Conservation (phyloP, 2,329 filamentous ascomycete genomes). For the Stachybotrys chartarum region DNA sequence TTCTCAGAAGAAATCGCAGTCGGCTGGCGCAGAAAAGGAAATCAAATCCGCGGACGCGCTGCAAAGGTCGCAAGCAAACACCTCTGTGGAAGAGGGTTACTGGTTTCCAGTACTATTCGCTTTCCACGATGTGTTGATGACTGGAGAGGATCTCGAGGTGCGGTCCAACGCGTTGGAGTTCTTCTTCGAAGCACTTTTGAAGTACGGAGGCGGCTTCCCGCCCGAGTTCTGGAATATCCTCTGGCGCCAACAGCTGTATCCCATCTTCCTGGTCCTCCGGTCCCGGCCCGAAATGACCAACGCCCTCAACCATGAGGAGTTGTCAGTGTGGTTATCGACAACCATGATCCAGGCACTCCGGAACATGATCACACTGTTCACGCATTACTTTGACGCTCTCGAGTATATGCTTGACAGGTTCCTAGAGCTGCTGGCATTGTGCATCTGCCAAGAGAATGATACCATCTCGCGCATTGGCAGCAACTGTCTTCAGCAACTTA, state of each 20-base stretch:
- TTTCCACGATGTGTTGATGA: slow-evolving; percentile 99
- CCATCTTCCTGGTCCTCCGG: slow-evolving; percentile 96
- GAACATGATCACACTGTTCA: slow-evolving; percentile 98
- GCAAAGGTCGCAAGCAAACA: slow-evolving; percentile 58
- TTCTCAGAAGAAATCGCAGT: slow-evolving; percentile 51
- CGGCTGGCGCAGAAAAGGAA: slow-evolving; percentile 35
- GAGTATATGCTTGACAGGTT: slow-evolving; percentile 99
- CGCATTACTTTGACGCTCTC: slow-evolving; percentile 92
- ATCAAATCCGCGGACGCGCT: slow-evolving; percentile 33
- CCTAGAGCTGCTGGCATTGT: slow-evolving; percentile 84
- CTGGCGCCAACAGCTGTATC: slow-evolving; percentile 93
- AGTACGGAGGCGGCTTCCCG: slow-evolving; percentile 86
- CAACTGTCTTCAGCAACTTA: slow-evolving; percentile 94
- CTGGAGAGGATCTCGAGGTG: slow-evolving; percentile 94
- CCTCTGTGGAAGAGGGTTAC: slow-evolving; percentile 92
- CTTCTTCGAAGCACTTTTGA: slow-evolving; percentile 88
- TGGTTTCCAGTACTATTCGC: slow-evolving; percentile 98
- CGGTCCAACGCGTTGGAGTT: slow-evolving; percentile 87
- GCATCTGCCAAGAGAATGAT: slow-evolving; percentile 98
- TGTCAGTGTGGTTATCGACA: slow-evolving; percentile 97
- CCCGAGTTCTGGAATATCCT: slow-evolving; percentile 97
- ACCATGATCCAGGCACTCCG: slow-evolving; percentile 98
- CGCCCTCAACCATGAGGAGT: slow-evolving; percentile 88
- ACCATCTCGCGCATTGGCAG: slow-evolving; percentile 96
- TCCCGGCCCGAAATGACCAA: slow-evolving; percentile 96